Evolutionary conservation across 805 yeast species (phyloP).

Genomic region (Kodamaea sagamina): DNA sequence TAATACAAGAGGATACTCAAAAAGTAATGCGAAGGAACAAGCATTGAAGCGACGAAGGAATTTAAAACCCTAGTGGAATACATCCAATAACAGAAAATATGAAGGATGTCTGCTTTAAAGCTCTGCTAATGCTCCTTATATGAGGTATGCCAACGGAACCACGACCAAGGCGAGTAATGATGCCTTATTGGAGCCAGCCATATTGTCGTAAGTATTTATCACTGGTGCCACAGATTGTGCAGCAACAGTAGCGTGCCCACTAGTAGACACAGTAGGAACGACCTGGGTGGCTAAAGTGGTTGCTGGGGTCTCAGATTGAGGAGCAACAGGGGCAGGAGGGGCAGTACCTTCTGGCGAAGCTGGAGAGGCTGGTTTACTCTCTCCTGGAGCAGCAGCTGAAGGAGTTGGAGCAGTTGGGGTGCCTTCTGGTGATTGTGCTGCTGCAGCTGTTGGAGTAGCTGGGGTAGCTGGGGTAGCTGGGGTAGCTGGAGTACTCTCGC

Average conservation of each 20-base stretch:
- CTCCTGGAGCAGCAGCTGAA: not conserved
- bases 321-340: slow-evolving; percentile 6
- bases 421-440: slow-evolving; percentile 5
- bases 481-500: too few relatives aligned
- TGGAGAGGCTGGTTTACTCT: slow-evolving; percentile 3
- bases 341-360: not conserved
- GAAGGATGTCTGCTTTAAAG: not conserved
- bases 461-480: slow-evolving; percentile 12
- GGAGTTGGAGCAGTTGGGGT: slow-evolving; percentile 5
- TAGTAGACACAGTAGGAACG: slow-evolving; percentile 4
- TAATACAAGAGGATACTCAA: slow-evolving; percentile 1
- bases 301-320: not conserved
- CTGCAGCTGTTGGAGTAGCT: slow-evolving; percentile 13
- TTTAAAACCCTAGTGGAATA: not conserved
- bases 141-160: slow-evolving; percentile 26
- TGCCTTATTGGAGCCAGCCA: slow-evolving; percentile 20
- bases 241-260: slow-evolving; percentile 13
- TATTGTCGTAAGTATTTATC: slow-evolving; percentile 14
- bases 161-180: slow-evolving; percentile 23
- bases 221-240: slow-evolving; percentile 15
- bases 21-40: slow-evolving; percentile 6
- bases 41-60: not conserved
- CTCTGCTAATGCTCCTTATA: slow-evolving; percentile 15
- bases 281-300: slow-evolving; percentile 1
- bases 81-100: slow-evolving; percentile 1